Conservation (phyloP, 208 protist genomes). For the Leishmania braziliensis region DNA sequence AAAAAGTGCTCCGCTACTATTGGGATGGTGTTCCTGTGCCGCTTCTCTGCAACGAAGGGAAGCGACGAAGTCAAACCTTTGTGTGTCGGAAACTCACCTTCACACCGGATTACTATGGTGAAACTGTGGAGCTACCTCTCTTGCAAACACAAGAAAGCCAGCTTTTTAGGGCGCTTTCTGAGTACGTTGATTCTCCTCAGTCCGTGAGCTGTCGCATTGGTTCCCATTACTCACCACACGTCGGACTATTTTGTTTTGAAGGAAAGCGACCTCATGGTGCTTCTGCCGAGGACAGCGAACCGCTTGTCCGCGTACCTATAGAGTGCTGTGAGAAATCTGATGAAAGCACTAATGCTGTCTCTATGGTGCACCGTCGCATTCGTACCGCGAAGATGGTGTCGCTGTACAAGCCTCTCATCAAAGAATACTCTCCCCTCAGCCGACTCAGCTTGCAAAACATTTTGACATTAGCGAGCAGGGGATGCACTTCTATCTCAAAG, state of each 20-base stretch:
- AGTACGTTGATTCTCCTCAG: slow-evolving; percentile 19
- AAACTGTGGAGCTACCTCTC: slow-evolving; percentile 44
- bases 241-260: slow-evolving; percentile 69
- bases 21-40: slow-evolving; percentile 87
- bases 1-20: slow-evolving; percentile 81
- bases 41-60: slow-evolving; percentile 39
- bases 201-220: slow-evolving; percentile 78
- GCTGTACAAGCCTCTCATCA: slow-evolving; percentile 75
- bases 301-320: slow-evolving; percentile 56
- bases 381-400: slow-evolving; percentile 65
- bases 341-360: slow-evolving; percentile 20
- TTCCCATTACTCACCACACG: slow-evolving; percentile 85
- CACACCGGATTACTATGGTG: slow-evolving; percentile 76
- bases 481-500: slow-evolving; percentile 41
- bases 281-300: neutral
- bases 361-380: slow-evolving; percentile 37
- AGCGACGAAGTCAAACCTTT: slow-evolving; percentile 55
- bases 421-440: slow-evolving; percentile 53
- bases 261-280: neutral
- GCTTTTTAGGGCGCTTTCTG: slow-evolving; percentile 49
- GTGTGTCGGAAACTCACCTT: slow-evolving; percentile 60
- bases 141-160: slow-evolving; percentile 12
- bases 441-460: slow-evolving; percentile 62
- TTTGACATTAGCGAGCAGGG: slow-evolving; percentile 64
- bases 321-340: slow-evolving; percentile 55